Evolutionary conservation across 257 asterid species (phyloP).

Genomic region (Solanum medicagineum): DNA sequence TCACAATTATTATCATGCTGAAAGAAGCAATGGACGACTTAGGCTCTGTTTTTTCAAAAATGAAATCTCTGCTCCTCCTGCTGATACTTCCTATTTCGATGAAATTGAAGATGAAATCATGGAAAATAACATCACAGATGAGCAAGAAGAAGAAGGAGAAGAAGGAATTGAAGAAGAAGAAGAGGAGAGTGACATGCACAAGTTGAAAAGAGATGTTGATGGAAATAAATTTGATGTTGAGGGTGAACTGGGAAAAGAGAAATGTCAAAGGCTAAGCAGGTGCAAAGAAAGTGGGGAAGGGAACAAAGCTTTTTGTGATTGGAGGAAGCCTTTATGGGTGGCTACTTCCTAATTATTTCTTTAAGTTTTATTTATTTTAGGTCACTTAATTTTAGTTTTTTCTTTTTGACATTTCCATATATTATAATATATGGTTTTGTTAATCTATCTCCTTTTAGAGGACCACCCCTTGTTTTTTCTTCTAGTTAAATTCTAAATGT

Average conservation of each 20-base stretch:
- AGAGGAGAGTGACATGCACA: neutral
- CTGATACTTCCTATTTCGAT: neutral
- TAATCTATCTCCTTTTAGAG: neutral
- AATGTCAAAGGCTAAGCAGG: conserved; percentile 29
- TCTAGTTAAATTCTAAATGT: neutral
- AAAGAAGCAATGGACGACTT: conserved; percentile 71
- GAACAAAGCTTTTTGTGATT: conserved; percentile 33
- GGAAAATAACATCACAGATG: neutral
- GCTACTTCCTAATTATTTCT: conserved; percentile 13
- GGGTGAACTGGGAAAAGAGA: conserved; percentile 41
- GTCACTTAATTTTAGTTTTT: neutral
- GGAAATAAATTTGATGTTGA: conserved; percentile 16
- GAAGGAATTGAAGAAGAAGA: conserved; percentile 21
- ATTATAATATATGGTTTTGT: neutral
- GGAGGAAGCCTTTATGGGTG: conserved; percentile 46
- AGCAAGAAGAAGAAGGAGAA: neutral
- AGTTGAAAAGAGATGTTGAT: conserved; percentile 8
- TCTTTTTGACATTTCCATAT: neutral
- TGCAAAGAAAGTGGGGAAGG: conserved; percentile 51
- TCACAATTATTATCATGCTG: conserved; percentile 43
- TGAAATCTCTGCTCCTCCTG: neutral
- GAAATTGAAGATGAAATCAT: conserved; percentile 1
- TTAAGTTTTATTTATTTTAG: conserved; percentile 1
- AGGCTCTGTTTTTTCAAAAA: conserved; percentile 24
- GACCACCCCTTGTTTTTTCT: neutral